Conservation (phyloP, 2,329 filamentous ascomycete species). For the Ophiostoma tasmaniense region DNA sequence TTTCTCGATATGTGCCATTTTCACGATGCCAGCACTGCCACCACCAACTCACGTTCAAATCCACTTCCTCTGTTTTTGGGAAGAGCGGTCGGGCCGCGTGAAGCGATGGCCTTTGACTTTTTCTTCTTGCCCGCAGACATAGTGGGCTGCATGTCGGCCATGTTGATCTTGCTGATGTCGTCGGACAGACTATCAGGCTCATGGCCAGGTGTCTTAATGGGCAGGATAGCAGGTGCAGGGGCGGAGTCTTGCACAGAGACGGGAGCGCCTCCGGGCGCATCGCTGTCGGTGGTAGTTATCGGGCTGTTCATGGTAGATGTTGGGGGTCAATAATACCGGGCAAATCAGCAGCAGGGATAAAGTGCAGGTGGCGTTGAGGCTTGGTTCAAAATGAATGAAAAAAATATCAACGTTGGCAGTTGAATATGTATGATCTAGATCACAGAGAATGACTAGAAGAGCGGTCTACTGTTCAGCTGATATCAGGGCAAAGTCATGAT, state of each 20-base stretch:
- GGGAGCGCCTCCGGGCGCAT: not conserved
- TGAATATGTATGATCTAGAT: not conserved
- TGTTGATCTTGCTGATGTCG: not conserved
- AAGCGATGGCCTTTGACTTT: conserved; percentile 31
- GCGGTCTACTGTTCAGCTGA: not conserved
- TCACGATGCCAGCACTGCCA: not conserved
- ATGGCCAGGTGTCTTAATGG: not conserved
- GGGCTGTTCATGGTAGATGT: not conserved
- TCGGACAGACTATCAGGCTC: not conserved
- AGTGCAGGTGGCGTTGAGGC: not conserved
- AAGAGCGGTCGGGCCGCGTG: conserved; percentile 34
- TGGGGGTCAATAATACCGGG: not conserved
- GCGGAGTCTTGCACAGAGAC: not conserved
- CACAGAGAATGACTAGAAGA: not conserved
- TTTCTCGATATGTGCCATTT: not conserved
- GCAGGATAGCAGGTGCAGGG: not conserved
- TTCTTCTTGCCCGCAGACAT: conserved; percentile 29
- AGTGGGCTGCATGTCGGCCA: conserved; percentile 8
- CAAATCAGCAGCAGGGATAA: not conserved
- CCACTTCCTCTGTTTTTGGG: conserved; percentile 48
- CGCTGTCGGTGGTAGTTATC: not conserved
- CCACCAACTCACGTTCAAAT: conserved; percentile 49
- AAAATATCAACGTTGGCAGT: not conserved
- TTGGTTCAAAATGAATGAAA: not conserved
- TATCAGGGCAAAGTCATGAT: not conserved